A percentile compares a stretch with the other conserved stretches of the same genome.
Conservation (phyloP, 805 yeast genomes). For the Metschnikowia lachancei region DNA sequence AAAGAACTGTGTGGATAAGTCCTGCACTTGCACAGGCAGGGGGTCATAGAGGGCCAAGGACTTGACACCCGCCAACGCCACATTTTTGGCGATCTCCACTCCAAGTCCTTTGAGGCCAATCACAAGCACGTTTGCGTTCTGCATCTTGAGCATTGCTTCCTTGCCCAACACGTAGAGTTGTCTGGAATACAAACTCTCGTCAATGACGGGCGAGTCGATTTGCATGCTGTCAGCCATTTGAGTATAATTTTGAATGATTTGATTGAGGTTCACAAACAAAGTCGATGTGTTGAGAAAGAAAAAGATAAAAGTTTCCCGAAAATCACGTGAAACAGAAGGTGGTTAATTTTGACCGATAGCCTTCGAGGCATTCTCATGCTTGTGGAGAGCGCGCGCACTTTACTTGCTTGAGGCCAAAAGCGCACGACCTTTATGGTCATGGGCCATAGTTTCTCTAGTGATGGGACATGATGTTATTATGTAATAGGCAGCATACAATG, state of each 20-base stretch:
- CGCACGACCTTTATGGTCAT: no score
- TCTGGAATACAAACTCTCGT: conserved; percentile 93
- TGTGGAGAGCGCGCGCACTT: no score
- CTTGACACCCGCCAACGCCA: conserved; percentile 96
- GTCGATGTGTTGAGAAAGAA: not conserved
- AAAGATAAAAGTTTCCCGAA: no score
- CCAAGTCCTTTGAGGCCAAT: conserved; percentile 93
- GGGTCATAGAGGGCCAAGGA: conserved; percentile 86
- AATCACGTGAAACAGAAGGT: no score
- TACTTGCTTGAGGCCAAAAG: no score
- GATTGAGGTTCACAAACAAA: not conserved
- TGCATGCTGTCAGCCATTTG: conserved; percentile 34
- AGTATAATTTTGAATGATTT: not conserved
- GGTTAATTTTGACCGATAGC: no score
- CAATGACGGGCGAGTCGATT: conserved; percentile 56
- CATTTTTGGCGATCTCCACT: conserved; percentile 93
- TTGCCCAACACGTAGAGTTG: conserved; percentile 95
- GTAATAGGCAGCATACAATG: no score
- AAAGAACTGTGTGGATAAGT: conserved; percentile 88
- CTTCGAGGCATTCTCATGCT: no score
- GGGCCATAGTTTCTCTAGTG: no score
- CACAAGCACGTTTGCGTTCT: conserved; percentile 83
- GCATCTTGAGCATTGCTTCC: conserved; percentile 98
- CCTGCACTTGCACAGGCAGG: conserved; percentile 57
- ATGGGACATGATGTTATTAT: no score